A percentile compares a stretch with the other conserved stretches of the same genome.
These are phyloP conservation scores for Tylopilus vinaceipallidus DNA, from an alignment of 768 basidiomycete species.

Conservation along the genomic window DNA sequence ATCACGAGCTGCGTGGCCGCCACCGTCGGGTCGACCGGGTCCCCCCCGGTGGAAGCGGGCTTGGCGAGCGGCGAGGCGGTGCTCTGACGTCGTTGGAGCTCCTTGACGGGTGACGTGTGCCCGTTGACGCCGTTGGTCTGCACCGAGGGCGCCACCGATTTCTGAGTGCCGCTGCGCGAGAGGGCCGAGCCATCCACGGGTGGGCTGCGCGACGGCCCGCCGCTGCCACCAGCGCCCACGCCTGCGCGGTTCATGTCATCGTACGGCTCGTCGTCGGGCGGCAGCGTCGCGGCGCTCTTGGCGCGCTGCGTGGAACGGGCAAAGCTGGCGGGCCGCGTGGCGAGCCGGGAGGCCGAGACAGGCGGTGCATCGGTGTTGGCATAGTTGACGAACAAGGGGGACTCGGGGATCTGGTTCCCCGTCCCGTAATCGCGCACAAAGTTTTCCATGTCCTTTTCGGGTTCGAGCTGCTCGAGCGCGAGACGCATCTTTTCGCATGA, in stretches of 20 bases:
- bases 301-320: slow-evolving; percentile 38
- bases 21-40: slow-evolving; percentile 61
- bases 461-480: slow-evolving; percentile 85
- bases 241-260: slow-evolving; percentile 59
- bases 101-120: slow-evolving; percentile 24
- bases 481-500: slow-evolving; percentile 89
- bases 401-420: slow-evolving; percentile 83
- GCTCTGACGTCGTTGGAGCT: slow-evolving; percentile 28
- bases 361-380: slow-evolving; percentile 63
- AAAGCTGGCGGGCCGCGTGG: slow-evolving; percentile 59
- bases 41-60: slow-evolving; percentile 40
- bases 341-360: slow-evolving; percentile 53
- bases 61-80: slow-evolving; percentile 20
- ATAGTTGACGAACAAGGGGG: slow-evolving; percentile 85
- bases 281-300: slow-evolving; percentile 20
- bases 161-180: slow-evolving; percentile 32
- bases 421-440: slow-evolving; percentile 91
- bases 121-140: slow-evolving; percentile 34
- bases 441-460: slow-evolving; percentile 82
- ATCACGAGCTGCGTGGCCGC: slow-evolving; percentile 62
- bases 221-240: slow-evolving; percentile 62
- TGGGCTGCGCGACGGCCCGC: slow-evolving; percentile 33
- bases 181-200: slow-evolving; percentile 31
- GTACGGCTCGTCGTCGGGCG: slow-evolving; percentile 45
- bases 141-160: slow-evolving; percentile 29